Evolutionary conservation across 306 rosid genomes (phyloP).

Genomic region (Inga oerstediana): DNA sequence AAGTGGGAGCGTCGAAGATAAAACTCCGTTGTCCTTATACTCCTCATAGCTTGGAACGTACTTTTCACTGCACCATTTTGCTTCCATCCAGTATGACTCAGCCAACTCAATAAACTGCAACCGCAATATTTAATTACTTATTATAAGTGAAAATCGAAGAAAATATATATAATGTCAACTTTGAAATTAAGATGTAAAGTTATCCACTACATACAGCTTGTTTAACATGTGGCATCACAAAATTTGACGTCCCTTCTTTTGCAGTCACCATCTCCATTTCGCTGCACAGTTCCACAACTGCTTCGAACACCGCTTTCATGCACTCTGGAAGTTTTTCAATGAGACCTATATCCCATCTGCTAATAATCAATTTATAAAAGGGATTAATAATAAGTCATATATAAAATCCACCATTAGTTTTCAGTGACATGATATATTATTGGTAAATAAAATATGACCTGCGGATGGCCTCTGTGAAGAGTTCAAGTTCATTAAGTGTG

Average conservation of each 20-base stretch:
- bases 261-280: too few species aligned
- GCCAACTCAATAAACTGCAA: neutral
- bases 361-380: too few species aligned
- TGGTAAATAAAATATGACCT: constrained; percentile 4
- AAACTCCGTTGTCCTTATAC: neutral
- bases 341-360: too few species aligned
- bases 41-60: constrained; percentile 36
- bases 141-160: neutral
- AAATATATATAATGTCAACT: neutral
- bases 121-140: neutral
- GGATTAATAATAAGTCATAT: too few species aligned
- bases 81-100: constrained; percentile 25
- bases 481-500: constrained; percentile 32
- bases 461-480: constrained; percentile 9
- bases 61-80: constrained; percentile 21
- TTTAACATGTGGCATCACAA: neutral
- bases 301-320: too few species aligned
- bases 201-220: neutral
- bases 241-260: too few species aligned
- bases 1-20: neutral
- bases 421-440: neutral
- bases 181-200: neutral
- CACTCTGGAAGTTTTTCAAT: too few species aligned
- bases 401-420: too few species aligned
- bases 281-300: too few species aligned